A percentile compares a stretch with the other conserved stretches of the same genome.
These are phyloP conservation scores for Calonectria hongkongensis DNA, from an alignment of 2,329 filamentous ascomycete species.

Conservation along the genomic window DNA sequence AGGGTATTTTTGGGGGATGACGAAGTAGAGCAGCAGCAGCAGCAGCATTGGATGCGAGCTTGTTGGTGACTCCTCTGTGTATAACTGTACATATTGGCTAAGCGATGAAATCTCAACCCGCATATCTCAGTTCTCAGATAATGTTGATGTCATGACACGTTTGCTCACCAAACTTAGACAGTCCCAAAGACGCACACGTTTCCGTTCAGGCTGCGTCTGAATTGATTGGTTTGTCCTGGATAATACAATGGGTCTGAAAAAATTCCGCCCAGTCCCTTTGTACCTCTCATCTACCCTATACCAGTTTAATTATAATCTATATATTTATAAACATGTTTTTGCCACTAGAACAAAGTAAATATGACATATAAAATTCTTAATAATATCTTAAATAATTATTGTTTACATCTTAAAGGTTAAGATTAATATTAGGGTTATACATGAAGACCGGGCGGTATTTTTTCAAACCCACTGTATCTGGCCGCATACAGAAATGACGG, in stretches of 20 bases:
- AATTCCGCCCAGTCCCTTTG: too few species aligned
- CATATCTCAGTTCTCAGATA: conserved; percentile 20
- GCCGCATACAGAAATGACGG: conserved; percentile 28
- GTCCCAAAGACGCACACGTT: neutral
- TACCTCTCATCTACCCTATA: too few species aligned
- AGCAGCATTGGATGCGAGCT: conserved; percentile 42
- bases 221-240: neutral
- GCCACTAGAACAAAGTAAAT: too few species aligned
- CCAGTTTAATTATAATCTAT: too few species aligned
- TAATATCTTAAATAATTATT: too few species aligned
- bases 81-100: conserved; percentile 54
- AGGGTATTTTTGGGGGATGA: conserved; percentile 45
- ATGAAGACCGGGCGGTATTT: too few species aligned
- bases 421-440: too few species aligned
- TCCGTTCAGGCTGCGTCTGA: neutral
- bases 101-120: conserved; percentile 45
- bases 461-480: neutral
- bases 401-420: too few species aligned
- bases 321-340: too few species aligned
- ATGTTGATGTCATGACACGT: conserved; percentile 33
- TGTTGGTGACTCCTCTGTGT: conserved; percentile 49
- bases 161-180: neutral
- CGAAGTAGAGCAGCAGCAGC: conserved; percentile 38
- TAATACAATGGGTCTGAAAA: neutral
- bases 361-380: too few species aligned